Evolutionary conservation across 73 alveolate genomes (phyloP), one percentile per base, ranked within the genome.

Genomic region (Urostyla sp.): DNA sequence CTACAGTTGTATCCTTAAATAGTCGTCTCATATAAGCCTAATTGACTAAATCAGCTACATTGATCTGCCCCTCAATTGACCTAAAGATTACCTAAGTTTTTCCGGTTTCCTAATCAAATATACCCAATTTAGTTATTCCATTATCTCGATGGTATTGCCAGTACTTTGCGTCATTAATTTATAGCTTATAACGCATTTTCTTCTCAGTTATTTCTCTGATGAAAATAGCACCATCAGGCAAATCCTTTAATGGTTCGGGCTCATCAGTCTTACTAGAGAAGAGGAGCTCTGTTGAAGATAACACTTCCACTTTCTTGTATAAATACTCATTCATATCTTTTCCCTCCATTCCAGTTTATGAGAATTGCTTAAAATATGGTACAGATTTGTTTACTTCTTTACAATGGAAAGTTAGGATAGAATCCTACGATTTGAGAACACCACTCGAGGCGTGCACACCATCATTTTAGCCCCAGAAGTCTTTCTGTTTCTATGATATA

Each of bases 221-320:
- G 28, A 91, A 83, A 18, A 81, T 84, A 23, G 98, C 99, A 7
- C 99, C 99, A 92, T 96, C 99, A n/a, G 99, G 99, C 0, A 78
- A 81, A 79, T 57, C 53, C n/a, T 30, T 84, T 24, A 61, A 84
- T 67, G 38, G 66, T 75, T 52, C 80, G 60, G 59, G 72, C 38
- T 76, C 81, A 87, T 40, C 75, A 38, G 45, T 87, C 81, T 81
- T 94, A 35, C 55, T 80, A 23, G 74, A 89, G 51, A 85, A 86
- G 32, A 53, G 67, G 32, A 92, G 82, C 34, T 90, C 88, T 32
- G 84, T 91, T 32, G 75, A 85, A 69, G 90, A 88, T 36, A 96
- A 75, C 34, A 69, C 84, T 73, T 91, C 78, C 20, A 95, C 73
- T 23, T 92, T 75, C 55, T 92, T 90, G 79, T 77, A 95, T 51